A percentile compares a stretch with the other conserved stretches of the same genome.
Conservation (phyloP, 139 green algal species). For the Closterium sp. region DNA sequence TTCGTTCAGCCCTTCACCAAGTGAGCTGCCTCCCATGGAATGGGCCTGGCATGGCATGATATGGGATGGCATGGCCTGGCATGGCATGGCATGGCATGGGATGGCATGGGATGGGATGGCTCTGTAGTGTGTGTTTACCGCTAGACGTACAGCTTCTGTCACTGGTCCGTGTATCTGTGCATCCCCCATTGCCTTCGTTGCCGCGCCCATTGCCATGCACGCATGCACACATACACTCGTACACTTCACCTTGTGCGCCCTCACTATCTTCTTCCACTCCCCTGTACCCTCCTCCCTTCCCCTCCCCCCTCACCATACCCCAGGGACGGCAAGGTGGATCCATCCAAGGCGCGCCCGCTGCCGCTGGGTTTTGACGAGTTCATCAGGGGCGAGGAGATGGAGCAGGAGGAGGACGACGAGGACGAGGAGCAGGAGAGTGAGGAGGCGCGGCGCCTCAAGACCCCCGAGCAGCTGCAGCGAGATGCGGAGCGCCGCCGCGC, state of each 20-base stretch:
- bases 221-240: not conserved
- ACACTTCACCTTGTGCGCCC: not conserved
- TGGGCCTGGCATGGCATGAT: not conserved
- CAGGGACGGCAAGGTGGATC: conserved; percentile 19
- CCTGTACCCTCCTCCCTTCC: not conserved
- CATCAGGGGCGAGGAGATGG: not conserved
- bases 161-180: not conserved
- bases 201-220: too few relatives aligned
- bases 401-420: conserved; percentile 4
- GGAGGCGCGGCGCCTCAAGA: not conserved
- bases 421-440: not conserved
- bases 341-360: not conserved
- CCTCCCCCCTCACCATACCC: too few relatives aligned
- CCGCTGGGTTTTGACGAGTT: conserved; percentile 22
- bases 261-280: too few relatives aligned
- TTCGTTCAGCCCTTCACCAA: conserved; percentile 23
- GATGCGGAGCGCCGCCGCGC: not conserved
- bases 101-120: not conserved
- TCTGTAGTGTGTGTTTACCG: too few relatives aligned
- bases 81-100: not conserved
- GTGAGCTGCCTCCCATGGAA: not conserved
- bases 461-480: not conserved
- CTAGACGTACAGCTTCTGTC: too few relatives aligned
- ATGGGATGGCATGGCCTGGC: not conserved
- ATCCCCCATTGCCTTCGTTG: not conserved